These are phyloP conservation scores for Coleophoma eucalyptorum DNA, from an alignment of 2,329 filamentous ascomycete species.

Conservation along the genomic window DNA sequence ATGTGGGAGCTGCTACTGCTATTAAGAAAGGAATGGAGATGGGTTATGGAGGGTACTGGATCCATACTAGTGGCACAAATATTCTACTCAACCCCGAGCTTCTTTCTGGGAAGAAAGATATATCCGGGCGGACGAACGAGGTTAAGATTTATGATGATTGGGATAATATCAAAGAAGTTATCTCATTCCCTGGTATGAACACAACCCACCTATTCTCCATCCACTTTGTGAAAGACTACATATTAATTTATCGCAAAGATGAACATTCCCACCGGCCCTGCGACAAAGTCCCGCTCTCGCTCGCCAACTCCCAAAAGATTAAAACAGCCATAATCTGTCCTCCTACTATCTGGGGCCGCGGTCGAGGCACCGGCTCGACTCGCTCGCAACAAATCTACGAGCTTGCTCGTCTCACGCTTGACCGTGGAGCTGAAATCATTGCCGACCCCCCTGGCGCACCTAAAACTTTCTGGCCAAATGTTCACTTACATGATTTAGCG, in stretches of 20 bases:
- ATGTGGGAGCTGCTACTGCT: constrained; percentile 36
- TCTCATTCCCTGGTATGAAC: constrained; percentile 21
- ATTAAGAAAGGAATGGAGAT: constrained; percentile 41
- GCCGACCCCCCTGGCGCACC: constrained; percentile 37
- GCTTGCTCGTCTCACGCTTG: constrained; percentile 43
- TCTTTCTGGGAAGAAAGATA: background rate
- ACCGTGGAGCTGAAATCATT: constrained; percentile 43
- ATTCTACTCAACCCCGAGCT: constrained; percentile 28
- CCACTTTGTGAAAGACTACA: background rate
- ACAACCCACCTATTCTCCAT: background rate
- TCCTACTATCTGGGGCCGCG: constrained; percentile 56
- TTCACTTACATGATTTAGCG: constrained; percentile 56
- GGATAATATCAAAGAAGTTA: constrained; percentile 49
- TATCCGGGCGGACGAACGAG: constrained; percentile 31
- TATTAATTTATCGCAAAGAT: constrained; percentile 26
- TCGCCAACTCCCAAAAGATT: constrained; percentile 37
- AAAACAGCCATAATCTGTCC: constrained; percentile 60
- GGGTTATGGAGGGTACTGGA: constrained; percentile 45
- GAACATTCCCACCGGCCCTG: constrained; percentile 59
- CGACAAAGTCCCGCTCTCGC: constrained; percentile 57
- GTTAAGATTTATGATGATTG: constrained; percentile 55
- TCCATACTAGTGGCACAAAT: constrained; percentile 44
- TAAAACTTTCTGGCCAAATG: constrained; percentile 50
- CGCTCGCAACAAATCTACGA: constrained; percentile 51
- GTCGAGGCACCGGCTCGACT: constrained; percentile 51